Percentiles rank a stretch among this genome's conserved stretches.
Evolutionary conservation across 2,329 filamentous ascomycete species (phyloP).

Genomic region (Fusarium sambucinum): DNA sequence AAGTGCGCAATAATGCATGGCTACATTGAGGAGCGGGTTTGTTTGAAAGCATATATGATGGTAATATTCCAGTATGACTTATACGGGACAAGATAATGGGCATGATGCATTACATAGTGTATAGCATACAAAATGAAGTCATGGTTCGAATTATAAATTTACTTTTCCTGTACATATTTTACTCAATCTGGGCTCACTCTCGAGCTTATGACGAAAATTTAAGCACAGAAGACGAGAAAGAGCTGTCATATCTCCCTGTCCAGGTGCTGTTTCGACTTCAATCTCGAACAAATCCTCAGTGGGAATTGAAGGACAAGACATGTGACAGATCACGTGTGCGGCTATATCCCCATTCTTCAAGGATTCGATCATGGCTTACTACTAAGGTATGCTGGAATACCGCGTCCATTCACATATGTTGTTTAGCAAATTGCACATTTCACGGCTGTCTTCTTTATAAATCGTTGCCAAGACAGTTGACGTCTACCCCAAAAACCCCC

Average conservation of each 20-base stretch:
- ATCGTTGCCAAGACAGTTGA: neutral
- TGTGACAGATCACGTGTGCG: conserved; percentile 24
- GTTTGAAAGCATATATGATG: conserved; percentile 41
- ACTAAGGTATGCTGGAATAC: neutral
- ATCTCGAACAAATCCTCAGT: neutral
- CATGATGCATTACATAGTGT: conserved; percentile 25
- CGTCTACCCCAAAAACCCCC: neutral
- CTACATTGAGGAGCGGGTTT: conserved; percentile 20
- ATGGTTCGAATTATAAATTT: conserved; percentile 1
- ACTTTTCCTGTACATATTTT: neutral
- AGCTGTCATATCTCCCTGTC: neutral
- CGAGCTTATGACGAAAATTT: neutral
- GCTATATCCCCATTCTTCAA: neutral
- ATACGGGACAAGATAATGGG: conserved; percentile 24
- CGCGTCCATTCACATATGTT: too few relatives aligned
- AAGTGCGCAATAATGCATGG: conserved; percentile 21
- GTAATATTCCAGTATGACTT: conserved; percentile 35
- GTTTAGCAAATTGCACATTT: neutral
- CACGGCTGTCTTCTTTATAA: neutral
- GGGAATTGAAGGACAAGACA: neutral
- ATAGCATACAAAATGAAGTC: conserved; percentile 20
- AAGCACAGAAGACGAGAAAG: neutral
- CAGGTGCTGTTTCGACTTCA: neutral
- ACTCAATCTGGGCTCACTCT: neutral
- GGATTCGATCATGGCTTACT: conserved; percentile 3